Evolutionary conservation across 2,329 filamentous ascomycete genomes (phyloP), one percentile per base, ranked within the genome.

Genomic region (Parafenestella ontariensis): DNA sequence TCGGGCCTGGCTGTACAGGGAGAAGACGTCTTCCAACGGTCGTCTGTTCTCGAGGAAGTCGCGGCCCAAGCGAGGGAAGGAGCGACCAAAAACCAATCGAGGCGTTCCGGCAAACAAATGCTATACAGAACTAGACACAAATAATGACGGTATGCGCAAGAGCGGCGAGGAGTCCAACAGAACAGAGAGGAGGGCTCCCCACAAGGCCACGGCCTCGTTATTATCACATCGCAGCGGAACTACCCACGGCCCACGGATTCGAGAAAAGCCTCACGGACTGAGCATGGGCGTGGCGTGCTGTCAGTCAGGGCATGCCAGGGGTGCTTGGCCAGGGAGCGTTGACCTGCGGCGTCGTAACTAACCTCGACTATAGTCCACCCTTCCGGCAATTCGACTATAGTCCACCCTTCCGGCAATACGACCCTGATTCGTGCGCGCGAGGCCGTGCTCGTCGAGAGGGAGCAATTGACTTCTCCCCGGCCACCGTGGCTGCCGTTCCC

Each of bases 1-100:
- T 69, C 55, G 63, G 61, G 63, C 67, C 58, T 69, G 65, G 52
- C 52, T 54, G 45, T 41, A 50, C 49, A 66, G 62, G 68, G 64
- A 62, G 63, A 53, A 61, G 62, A 49, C 52, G 60, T 49, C 59
- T 53, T 58, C 59, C 68, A 73, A 72, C 68, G 69, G 69, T 63
- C 53, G 51, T 53, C 36, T 20, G 58, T 23, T 24, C 24, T 54
- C 56, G 58, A 63, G 55, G 62, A 41, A 58, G 54, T 59, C 44
- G 63, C 57, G 58, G 52, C 41, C 47, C 62, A 62, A 66, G 64
- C 63, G 65, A 67, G 57, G 60, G 64, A 65, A 68, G 54, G 56
- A 59, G 55, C 59, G 57, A 49, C 43, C 18, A 36, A 56, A 45
- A 52, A 52, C 41, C 56, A 58, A 50, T 34, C 53, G 46, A 52